phyloP scores from a whole-genome alignment of 1,284 basidiomycete species.

The Veloporphyrellus conicus region DNA sequence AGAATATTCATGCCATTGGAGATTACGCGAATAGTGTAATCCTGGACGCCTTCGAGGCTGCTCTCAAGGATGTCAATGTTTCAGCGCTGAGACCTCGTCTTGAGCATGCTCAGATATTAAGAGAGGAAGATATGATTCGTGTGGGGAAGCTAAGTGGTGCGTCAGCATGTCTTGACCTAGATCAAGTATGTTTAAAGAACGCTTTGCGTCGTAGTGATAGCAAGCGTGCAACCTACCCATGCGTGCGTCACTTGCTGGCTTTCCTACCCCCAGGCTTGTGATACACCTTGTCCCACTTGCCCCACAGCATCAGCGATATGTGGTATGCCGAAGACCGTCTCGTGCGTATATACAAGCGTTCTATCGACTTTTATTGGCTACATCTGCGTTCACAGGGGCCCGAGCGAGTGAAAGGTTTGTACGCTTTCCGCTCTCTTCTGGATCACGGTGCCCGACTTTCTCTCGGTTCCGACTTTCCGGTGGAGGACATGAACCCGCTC shows the following conservation, averaged over 20 bases:
- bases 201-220: constrained; percentile 50
- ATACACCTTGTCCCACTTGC: not conserved
- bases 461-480: constrained; percentile 87
- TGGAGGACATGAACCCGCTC: constrained; percentile 76
- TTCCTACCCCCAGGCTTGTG: not conserved
- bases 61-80: constrained; percentile 55
- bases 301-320: constrained; percentile 75
- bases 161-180: constrained; percentile 12
- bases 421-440: constrained; percentile 76
- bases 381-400: constrained; percentile 61
- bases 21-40: constrained; percentile 86
- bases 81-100: constrained; percentile 72
- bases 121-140: constrained; percentile 64
- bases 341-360: constrained; percentile 39
- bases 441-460: constrained; percentile 60
- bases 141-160: constrained; percentile 73
- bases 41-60: constrained; percentile 74
- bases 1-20: constrained; percentile 90
- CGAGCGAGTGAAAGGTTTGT: constrained; percentile 79
- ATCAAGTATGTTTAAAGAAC: not conserved
- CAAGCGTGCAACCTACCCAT: constrained; percentile 86
- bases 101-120: constrained; percentile 88
- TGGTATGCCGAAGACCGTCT: constrained; percentile 81
- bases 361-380: not conserved
- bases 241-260: constrained; percentile 47